Evolutionary conservation across 2,329 filamentous ascomycete genomes (phyloP), one percentile per base, ranked within the genome.

Genomic region (Diaporthe sp.): DNA sequence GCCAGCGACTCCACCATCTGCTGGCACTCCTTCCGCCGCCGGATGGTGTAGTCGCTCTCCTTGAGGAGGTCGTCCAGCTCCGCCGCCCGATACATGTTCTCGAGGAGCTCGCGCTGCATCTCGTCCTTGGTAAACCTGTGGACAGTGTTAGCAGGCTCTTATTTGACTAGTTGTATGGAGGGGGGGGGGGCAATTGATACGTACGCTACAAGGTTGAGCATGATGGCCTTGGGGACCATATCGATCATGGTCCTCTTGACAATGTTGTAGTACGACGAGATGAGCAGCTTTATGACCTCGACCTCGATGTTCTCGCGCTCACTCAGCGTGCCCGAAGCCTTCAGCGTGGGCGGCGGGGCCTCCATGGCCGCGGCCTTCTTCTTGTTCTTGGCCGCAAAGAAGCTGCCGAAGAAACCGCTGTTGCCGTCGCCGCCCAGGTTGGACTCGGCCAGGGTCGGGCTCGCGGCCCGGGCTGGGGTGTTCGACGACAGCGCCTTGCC

Each of bases 311-410:
- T 93, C 84, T 99, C 97, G 77, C 97, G 95, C 86, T 99, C 97
- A 7, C 94, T 98, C 53, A 99, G 88, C 37, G 93, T 98, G 57
- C 97, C 96, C 4, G 95, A 98, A 46, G 97, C 97, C 88, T 98
- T 99, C 75, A 99, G 91, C 57, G 92, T 96, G 42, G 97, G 92
- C 77, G 97, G 97, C 53, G 97, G 97, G 19, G 97, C 90, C 84
- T 99, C 97, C 97, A 99, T 99, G 65, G 96, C 96, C n/a, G 97
- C 97, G 87, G 98, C 97, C 93, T 98, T 98, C 91, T 99, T 99
- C 92, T 98, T 99, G 88, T 98, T 99, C 91, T 98, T 99, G 82
- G 95, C 96, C 15, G 97, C 95, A 83, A 98, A 99, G 91, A 99
- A 99, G 82, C 95, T 98, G 80, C 97, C 97, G 81, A 99, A 99